Percentiles rank a stretch among this genome's conserved stretches.
phyloP scores from a whole-genome alignment of 164 flowering plant genomes.

The Liquidambar formosana region DNA sequence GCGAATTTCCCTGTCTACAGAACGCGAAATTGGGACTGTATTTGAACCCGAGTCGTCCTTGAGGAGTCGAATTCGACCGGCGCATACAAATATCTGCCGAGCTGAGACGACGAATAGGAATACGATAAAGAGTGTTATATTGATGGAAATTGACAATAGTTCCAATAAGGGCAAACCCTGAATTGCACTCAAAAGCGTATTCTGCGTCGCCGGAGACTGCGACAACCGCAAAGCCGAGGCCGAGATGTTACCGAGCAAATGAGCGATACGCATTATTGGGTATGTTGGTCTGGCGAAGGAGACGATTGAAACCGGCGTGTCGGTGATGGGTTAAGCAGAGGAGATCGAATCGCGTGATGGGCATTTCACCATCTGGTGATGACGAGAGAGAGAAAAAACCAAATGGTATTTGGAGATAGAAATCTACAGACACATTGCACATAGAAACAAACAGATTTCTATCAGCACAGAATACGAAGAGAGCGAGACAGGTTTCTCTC shows the following conservation, averaged over 20 bases:
- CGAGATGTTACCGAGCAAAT: slow-evolving; percentile 22
- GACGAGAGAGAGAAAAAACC: slow-evolving; percentile 22
- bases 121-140: slow-evolving; percentile 53
- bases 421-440: slow-evolving; percentile 66
- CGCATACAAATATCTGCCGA: slow-evolving; percentile 48
- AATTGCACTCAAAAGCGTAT: slow-evolving; percentile 29
- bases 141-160: slow-evolving; percentile 56
- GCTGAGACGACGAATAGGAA: slow-evolving; percentile 66
- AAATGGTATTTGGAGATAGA: slow-evolving; percentile 29
- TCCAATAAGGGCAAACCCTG: slow-evolving; percentile 62
- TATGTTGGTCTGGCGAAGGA: slow-evolving; percentile 7
- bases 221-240: slow-evolving; percentile 6
- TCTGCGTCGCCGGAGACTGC: slow-evolving; percentile 12
- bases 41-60: slow-evolving; percentile 53
- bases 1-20: slow-evolving; percentile 34
- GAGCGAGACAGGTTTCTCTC: not conserved
- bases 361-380: slow-evolving; percentile 65
- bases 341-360: slow-evolving; percentile 30
- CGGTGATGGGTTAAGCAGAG: slow-evolving; percentile 14
- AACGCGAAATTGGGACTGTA: slow-evolving; percentile 24
- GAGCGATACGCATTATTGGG: slow-evolving; percentile 39
- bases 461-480: slow-evolving; percentile 5
- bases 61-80: slow-evolving; percentile 45
- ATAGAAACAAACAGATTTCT: slow-evolving; percentile 46
- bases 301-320: slow-evolving; percentile 12